Evolutionary conservation across 2,329 filamentous ascomycete species (phyloP).

Genomic region (Colletotrichum sp.): DNA sequence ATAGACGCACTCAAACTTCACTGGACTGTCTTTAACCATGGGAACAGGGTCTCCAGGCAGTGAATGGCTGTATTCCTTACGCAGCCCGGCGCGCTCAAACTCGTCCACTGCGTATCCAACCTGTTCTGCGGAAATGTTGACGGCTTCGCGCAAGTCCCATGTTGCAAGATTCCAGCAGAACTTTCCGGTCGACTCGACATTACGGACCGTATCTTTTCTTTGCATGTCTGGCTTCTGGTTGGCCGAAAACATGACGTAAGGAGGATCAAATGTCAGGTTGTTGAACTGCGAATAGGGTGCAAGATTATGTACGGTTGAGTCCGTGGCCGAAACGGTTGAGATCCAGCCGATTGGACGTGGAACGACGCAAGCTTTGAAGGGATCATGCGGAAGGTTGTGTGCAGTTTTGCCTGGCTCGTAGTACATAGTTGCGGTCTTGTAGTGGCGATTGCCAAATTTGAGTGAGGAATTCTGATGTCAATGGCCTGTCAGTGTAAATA

Average conservation of each 20-base stretch:
- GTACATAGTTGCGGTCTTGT: conserved; percentile 16
- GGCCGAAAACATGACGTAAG: conserved; percentile 66
- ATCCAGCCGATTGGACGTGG: conserved; percentile 70
- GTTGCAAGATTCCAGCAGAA: conserved; percentile 68
- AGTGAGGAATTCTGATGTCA: neutral
- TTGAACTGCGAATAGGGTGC: conserved; percentile 68
- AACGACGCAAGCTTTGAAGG: conserved; percentile 58
- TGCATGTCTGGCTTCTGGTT: conserved; percentile 54
- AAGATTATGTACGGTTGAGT: conserved; percentile 51
- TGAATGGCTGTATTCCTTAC: conserved; percentile 25
- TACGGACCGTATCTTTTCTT: conserved; percentile 63
- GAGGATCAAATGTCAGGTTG: conserved; percentile 67
- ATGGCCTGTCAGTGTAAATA: neutral
- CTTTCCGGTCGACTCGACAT: conserved; percentile 58
- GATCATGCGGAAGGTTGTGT: conserved; percentile 27
- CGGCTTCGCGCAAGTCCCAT: conserved; percentile 57
- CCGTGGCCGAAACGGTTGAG: conserved; percentile 53
- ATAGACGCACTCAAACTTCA: conserved; percentile 64
- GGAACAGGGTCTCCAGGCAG: conserved; percentile 41
- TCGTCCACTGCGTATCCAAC: conserved; percentile 57
- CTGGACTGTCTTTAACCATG: conserved; percentile 59
- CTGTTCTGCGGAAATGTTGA: conserved; percentile 60
- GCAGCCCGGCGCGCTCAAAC: conserved; percentile 44
- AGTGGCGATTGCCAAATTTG: neutral
- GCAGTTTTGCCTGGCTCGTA: conserved; percentile 25